Base-by-base conservation (phyloP, 306 rosid genomes). In the Vicia sativa region DNA sequence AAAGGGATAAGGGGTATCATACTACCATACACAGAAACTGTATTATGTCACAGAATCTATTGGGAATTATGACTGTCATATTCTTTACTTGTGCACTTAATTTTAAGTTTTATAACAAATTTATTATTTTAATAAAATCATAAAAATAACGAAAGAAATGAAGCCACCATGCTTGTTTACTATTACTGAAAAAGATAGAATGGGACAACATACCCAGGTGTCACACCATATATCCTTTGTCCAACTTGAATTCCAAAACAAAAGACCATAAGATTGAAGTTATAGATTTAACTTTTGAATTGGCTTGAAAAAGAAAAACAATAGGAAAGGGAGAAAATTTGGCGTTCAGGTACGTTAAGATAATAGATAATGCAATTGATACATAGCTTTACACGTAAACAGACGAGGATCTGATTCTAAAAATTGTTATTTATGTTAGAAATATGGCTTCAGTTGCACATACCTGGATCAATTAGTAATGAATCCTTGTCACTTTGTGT, bases 381-480 rank as follows among this genome's bases (percentile, higher is more conserved):
- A n/a, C n/a, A n/a, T n/a, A n/a, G n/a, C n/a, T n/a, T n/a, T n/a
- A n/a, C n/a, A n/a, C n/a, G n/a, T n/a, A n/a, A n/a, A n/a, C n/a
- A n/a, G n/a, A n/a, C n/a, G n/a, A n/a, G n/a, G n/a, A n/a, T n/a
- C n/a, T n/a, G n/a, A n/a, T n/a, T n/a, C n/a, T n/a, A n/a, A n/a
- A n/a, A n/a, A n/a, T n/a, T n/a, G n/a, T n/a, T n/a, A n/a, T n/a
- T n/a, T n/a, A n/a, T n/a, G n/a, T n/a, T n/a, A n/a, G n/a, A 76
- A 60, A 6, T 46, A 21, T 31, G 65, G 64, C 71, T 62, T 49
- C 21, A 48, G 53, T 56, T 58, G 31, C 41, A 39, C 59, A 68
- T 78, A 88, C 98, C 95, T 71, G 82, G 82, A 78, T 93, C 98
- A 61, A 85, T 80, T 57, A 66, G 19, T 61, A 74, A 28, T 7